A percentile compares a stretch with the other conserved stretches of the same genome.
phyloP scores from a whole-genome alignment of 768 basidiomycete species.

The Rhodotorula paludigena region DNA sequence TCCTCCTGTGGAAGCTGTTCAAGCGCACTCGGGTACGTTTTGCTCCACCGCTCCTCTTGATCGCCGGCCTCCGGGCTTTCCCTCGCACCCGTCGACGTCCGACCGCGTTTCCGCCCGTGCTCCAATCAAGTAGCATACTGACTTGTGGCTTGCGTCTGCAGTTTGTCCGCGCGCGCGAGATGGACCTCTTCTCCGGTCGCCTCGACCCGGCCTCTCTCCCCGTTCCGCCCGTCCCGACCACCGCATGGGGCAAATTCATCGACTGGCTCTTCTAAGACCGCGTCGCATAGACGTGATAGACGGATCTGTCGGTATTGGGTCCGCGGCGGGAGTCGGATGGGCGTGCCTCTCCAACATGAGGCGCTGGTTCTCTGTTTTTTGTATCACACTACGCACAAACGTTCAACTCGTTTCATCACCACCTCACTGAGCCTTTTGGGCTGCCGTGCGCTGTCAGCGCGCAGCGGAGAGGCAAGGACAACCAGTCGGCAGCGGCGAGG shows the following conservation, averaged over 20 bases:
- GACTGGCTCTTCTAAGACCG: conserved; percentile 24
- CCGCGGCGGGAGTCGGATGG: too few relatives aligned
- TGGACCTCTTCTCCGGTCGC: conserved; percentile 31
- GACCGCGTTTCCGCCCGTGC: too few relatives aligned
- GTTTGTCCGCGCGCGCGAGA: conserved; percentile 18
- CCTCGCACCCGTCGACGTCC: too few relatives aligned
- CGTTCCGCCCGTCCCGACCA: conserved; percentile 4
- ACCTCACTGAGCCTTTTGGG: too few relatives aligned
- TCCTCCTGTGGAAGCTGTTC: conserved; percentile 47
- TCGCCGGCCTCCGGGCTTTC: background rate
- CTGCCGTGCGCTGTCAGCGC: too few relatives aligned
- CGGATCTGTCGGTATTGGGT: background rate
- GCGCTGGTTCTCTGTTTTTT: background rate
- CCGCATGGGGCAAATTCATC: conserved; percentile 22
- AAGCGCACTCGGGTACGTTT: conserved; percentile 41
- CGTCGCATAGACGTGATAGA: background rate
- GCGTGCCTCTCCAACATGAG: background rate
- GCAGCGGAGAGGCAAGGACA: too few relatives aligned
- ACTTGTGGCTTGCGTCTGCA: background rate
- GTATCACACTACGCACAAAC: conserved; percentile 1
- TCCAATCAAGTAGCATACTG: too few relatives aligned
- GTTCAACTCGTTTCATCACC: background rate
- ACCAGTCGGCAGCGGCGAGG: too few relatives aligned
- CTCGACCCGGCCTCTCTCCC: conserved; percentile 20
- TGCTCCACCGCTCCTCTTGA: background rate